Conservation (phyloP, 805 yeast genomes). For the Kluyveromyces starmeri region DNA sequence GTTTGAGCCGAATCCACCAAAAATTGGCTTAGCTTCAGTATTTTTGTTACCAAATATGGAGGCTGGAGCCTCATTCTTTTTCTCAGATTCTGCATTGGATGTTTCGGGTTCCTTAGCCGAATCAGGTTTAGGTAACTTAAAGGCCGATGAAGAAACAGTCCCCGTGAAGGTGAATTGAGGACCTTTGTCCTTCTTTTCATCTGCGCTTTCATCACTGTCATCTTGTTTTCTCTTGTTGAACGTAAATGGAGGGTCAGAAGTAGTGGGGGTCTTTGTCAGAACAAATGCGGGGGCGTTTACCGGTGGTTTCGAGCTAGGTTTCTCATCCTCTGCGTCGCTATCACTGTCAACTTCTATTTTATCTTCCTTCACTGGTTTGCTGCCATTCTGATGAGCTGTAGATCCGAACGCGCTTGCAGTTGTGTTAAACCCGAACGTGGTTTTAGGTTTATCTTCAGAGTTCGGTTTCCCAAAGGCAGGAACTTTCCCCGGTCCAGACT, state of each 20-base stretch:
- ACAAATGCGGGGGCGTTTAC: constrained; percentile 68
- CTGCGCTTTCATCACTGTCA: constrained; percentile 26
- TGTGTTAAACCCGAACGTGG: too few relatives aligned
- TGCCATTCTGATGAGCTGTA: background rate
- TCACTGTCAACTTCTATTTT: background rate
- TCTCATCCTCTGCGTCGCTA: constrained; percentile 17
- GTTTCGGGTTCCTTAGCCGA: background rate
- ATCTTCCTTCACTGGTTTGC: constrained; percentile 9
- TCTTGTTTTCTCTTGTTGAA: constrained; percentile 25
- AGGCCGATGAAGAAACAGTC: constrained; percentile 28
- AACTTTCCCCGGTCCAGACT: background rate
- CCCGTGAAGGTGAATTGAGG: constrained; percentile 34
- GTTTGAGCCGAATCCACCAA: constrained; percentile 2
- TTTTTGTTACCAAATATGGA: background rate
- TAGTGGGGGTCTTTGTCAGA: constrained; percentile 37
- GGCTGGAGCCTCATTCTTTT: background rate
- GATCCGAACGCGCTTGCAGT: constrained; percentile 10
- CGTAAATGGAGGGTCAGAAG: constrained; percentile 42
- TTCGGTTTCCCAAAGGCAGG: background rate
- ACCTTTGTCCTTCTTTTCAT: constrained; percentile 29
- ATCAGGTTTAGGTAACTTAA: constrained; percentile 22
- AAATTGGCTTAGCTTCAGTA: background rate
- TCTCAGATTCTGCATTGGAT: constrained; percentile 2
- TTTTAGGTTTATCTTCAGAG: background rate
- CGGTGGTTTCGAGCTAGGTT: constrained; percentile 53